Conservation (phyloP, 805 yeast species). For the Lipomyces spencermartinsiae region DNA sequence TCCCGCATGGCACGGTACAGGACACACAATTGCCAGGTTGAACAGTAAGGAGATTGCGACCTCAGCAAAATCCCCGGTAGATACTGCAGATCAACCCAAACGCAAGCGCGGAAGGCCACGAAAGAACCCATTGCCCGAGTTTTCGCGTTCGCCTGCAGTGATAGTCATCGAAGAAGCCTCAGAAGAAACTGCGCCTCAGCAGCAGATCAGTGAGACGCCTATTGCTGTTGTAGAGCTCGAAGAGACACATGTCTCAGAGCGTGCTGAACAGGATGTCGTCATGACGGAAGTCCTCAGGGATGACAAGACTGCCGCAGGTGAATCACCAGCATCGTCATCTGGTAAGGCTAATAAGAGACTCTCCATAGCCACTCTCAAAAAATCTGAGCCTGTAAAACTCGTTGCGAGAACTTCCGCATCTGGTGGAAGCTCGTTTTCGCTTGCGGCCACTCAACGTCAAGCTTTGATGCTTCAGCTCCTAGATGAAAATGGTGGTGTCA, state of each 20-base stretch:
- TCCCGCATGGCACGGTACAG: constrained; percentile 19
- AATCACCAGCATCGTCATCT: constrained; percentile 7
- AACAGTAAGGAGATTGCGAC: not conserved
- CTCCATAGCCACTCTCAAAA: constrained; percentile 4
- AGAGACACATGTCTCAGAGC: not conserved
- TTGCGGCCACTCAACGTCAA: constrained; percentile 55
- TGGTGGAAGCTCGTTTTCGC: constrained; percentile 22
- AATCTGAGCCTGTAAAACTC: not conserved
- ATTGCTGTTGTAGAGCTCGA: not conserved
- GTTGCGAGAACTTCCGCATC: not conserved
- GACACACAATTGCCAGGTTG: not conserved
- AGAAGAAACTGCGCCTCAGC: not conserved
- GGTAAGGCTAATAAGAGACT: not conserved
- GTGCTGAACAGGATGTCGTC: not conserved
- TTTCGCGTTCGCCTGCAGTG: not conserved
- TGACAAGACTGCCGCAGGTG: constrained; percentile 14
- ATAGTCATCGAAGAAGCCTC: not conserved
- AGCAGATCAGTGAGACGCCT: not conserved
- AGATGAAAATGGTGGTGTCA: constrained; percentile 54
- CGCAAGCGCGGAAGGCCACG: constrained; percentile 38
- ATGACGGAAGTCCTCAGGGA: not conserved
- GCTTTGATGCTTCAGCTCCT: constrained; percentile 53
- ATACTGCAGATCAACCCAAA: constrained; percentile 1
- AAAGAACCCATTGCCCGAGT: constrained; percentile 19
- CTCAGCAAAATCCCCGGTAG: not conserved